Percentiles rank a stretch among this genome's conserved stretches.
phyloP scores from a whole-genome alignment of 768 basidiomycete genomes.

The Psilocybe cyanescens region DNA sequence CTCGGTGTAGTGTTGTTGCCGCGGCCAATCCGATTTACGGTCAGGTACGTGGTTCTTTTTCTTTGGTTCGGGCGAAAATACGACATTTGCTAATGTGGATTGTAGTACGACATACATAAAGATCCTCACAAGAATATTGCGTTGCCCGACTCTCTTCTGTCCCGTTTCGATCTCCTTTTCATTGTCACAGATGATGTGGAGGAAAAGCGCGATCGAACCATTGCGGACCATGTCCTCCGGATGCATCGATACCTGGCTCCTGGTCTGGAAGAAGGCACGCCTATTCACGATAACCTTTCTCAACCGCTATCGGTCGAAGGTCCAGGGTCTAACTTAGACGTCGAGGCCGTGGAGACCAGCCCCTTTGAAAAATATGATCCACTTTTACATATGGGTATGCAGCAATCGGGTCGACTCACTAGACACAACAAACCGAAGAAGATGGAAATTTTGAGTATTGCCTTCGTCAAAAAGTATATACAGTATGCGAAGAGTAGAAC shows the following conservation, averaged over 20 bases:
- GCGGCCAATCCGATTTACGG: constrained; percentile 99
- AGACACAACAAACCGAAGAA: constrained; percentile 63
- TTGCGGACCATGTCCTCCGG: constrained; percentile 96
- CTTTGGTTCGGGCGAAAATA: constrained; percentile 8
- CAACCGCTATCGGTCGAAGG: constrained; percentile 91
- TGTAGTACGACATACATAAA: constrained; percentile 97
- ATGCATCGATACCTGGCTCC: constrained; percentile 97
- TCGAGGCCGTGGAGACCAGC: constrained; percentile 67
- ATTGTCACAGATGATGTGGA: constrained; percentile 99
- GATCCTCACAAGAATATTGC: constrained; percentile 99
- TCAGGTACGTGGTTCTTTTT: constrained; percentile 57
- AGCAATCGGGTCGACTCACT: constrained; percentile 49
- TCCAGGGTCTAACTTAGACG: constrained; percentile 56
- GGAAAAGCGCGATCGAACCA: constrained; percentile 88
- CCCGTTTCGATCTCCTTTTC: constrained; percentile 98
- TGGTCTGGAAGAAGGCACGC: constrained; percentile 96
- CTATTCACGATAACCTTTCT: constrained; percentile 82
- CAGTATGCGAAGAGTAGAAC: constrained; percentile 94
- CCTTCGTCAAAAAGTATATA: constrained; percentile 98
- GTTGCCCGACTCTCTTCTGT: constrained; percentile 94
- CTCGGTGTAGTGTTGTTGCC: constrained; percentile 95
- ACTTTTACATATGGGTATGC: constrained; percentile 85
- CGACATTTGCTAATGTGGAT: constrained; percentile 15
- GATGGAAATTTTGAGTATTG: constrained; percentile 87
- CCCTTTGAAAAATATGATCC: constrained; percentile 98